Base-by-base conservation (phyloP, 73 alveolate species). In the Paraurostyla sp. region DNA sequence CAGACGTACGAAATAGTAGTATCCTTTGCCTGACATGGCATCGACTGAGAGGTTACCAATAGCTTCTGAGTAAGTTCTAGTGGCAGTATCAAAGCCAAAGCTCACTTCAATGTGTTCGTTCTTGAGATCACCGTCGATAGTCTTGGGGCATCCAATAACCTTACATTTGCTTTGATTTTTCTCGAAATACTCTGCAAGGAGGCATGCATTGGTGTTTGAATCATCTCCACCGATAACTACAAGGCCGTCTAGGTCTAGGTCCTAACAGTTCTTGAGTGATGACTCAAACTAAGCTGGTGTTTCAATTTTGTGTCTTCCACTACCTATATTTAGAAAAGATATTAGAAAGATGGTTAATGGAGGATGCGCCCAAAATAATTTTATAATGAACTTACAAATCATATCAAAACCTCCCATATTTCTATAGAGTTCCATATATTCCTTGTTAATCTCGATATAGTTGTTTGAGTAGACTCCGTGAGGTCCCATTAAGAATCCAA, bases 191-290 rank as follows among this genome's bases (percentile, higher is more conserved):
- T 98, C 99, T 33, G 99, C 99, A 57, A 98, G 90, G 48, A 98
- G 94, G 46, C 98, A 96, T 27, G 99, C 99, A 83, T 97, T 97
- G 48, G 99, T 97, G 92, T 97, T 97, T 6, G 99, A 97, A 81
- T 97, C 99, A 86, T 96, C 99, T 38, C 99, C 99, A n/a, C 99
- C 99, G 45, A 98, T 95, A 51, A 98, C 99, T 50, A 97, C 98
- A 73, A 98, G 93, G 16, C 99, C 99, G 87, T 97, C 97, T 29
- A 98, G 93, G 82, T 96, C 96, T 40, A 98, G 92, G 43, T 71
- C 92, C 42, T 76, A 87, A 54, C 88, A 86, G 75, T 83, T 76
- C 92, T 88, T 94, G 56, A 89, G 84, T 1, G 96, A 93, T 63
- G 89, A 90, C 15, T 71, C 96, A 51, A 93, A 93, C 87, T 97